Percentiles rank a stretch among this genome's conserved stretches.
phyloP scores from a whole-genome alignment of 768 basidiomycete genomes.

The Lactarius hengduanensis region DNA sequence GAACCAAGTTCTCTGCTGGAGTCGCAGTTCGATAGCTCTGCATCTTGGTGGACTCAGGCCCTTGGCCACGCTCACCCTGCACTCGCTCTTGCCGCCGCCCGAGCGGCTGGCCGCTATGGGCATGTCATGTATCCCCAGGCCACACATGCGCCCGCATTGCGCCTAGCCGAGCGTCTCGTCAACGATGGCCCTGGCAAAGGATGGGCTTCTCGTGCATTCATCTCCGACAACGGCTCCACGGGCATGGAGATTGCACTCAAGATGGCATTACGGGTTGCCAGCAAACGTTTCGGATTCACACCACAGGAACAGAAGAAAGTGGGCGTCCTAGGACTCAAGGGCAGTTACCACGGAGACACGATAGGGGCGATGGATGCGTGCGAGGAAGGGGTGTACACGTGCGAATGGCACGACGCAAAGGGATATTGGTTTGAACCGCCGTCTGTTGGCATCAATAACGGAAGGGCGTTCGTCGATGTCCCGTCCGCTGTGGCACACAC shows the following conservation, averaged over 20 bases:
- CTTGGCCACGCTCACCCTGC: constrained; percentile 79
- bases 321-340: constrained; percentile 82
- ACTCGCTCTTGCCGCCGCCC: constrained; percentile 82
- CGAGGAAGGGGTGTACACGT: constrained; percentile 87
- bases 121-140: constrained; percentile 96
- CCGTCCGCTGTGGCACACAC: constrained; percentile 45
- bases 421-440: constrained; percentile 96
- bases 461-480: constrained; percentile 51
- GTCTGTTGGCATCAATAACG: constrained; percentile 64
- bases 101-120: constrained; percentile 89
- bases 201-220: constrained; percentile 91
- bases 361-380: constrained; percentile 97
- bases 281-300: constrained; percentile 41
- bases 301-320: constrained; percentile 47
- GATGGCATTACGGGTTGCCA: constrained; percentile 84
- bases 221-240: constrained; percentile 93
- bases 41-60: constrained; percentile 98
- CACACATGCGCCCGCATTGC: constrained; percentile 80
- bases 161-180: constrained; percentile 77
- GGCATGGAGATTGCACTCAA: constrained; percentile 98
- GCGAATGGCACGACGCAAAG: constrained; percentile 93
- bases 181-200: constrained; percentile 75
- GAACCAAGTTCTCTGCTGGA: constrained; percentile 43
- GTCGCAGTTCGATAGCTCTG: constrained; percentile 84
- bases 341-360: constrained; percentile 97